phyloP scores from a whole-genome alignment of 495 filamentous ascomycete species.

The Xylaria longipes region DNA sequence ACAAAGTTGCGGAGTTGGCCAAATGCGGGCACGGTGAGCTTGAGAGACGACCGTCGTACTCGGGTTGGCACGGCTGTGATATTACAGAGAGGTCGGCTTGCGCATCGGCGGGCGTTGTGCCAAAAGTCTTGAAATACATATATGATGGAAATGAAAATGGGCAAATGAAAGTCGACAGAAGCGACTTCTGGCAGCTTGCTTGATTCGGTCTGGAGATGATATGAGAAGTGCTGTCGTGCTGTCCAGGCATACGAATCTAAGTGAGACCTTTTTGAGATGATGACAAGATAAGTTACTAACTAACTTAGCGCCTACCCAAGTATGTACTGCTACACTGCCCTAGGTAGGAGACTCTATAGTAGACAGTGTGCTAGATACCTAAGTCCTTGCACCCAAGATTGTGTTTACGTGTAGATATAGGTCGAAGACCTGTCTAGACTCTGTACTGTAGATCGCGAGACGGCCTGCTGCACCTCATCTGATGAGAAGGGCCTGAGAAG shows the following conservation, averaged over 20 bases:
- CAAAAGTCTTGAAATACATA: not conserved
- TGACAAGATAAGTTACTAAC: not conserved
- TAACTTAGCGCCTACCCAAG: not conserved
- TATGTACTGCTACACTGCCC: not conserved
- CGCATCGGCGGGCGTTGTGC: not conserved
- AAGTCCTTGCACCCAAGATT: not conserved
- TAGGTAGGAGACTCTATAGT: not conserved
- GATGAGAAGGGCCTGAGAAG: no score
- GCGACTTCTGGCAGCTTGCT: not conserved
- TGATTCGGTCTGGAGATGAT: slow-evolving; percentile 19
- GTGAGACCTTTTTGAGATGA: slow-evolving; percentile 11
- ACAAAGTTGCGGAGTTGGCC: not conserved
- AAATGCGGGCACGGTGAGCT: slow-evolving; percentile 25
- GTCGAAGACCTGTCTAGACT: slow-evolving; percentile 13
- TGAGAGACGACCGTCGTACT: slow-evolving; percentile 3
- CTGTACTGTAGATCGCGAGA: not conserved
- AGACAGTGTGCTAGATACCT: not conserved
- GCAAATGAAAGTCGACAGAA: slow-evolving; percentile 8
- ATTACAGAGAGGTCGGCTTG: not conserved
- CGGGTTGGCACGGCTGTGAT: slow-evolving; percentile 2
- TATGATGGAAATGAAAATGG: slow-evolving; percentile 7
- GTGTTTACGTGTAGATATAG: slow-evolving; percentile 4
- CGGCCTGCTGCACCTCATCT: slow-evolving; percentile 18
- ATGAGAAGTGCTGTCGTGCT: slow-evolving; percentile 18
- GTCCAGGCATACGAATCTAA: not conserved